These are phyloP conservation scores for Amaranthus tricolor DNA, from an alignment of 179 eudicot genomes.

Conservation along the genomic window DNA sequence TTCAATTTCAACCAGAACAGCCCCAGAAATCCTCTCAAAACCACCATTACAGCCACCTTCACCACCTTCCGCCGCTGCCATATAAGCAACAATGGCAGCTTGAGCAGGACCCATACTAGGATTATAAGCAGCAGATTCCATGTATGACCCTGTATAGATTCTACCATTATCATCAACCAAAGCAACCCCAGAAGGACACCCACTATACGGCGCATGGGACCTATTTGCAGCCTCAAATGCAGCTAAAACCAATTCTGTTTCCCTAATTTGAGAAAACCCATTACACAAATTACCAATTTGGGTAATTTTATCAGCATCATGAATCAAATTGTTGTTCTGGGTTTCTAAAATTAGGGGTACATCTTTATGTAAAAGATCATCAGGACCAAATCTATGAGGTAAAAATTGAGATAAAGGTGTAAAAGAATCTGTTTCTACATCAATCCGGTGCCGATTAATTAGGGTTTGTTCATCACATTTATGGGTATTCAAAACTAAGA, in stretches of 20 bases:
- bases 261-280: slow-evolving; percentile 26
- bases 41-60: slow-evolving; percentile 23
- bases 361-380: slow-evolving; percentile 51
- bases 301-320: background rate
- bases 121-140: slow-evolving; percentile 86
- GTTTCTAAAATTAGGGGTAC: slow-evolving; percentile 65
- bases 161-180: slow-evolving; percentile 57
- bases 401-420: slow-evolving; percentile 45
- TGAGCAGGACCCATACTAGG: slow-evolving; percentile 82
- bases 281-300: slow-evolving; percentile 24
- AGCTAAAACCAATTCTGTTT: slow-evolving; percentile 26
- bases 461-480: background rate
- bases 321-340: slow-evolving; percentile 39
- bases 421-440: slow-evolving; percentile 16
- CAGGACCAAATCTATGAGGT: slow-evolving; percentile 69
- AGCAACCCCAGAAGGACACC: slow-evolving; percentile 75
- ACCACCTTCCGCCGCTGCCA: slow-evolving; percentile 28
- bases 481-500: slow-evolving; percentile 28
- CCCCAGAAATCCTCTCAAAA: slow-evolving; percentile 54
- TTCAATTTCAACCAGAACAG: slow-evolving; percentile 70
- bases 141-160: slow-evolving; percentile 62
- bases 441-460: slow-evolving; percentile 8
- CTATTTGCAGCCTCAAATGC: slow-evolving; percentile 73
- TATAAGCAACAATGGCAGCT: slow-evolving; percentile 66
- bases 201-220: slow-evolving; percentile 79